These are phyloP conservation scores for Mortierella polycephala DNA, from an alignment of 371 early-diverging fungal species.

Conservation along the genomic window DNA sequence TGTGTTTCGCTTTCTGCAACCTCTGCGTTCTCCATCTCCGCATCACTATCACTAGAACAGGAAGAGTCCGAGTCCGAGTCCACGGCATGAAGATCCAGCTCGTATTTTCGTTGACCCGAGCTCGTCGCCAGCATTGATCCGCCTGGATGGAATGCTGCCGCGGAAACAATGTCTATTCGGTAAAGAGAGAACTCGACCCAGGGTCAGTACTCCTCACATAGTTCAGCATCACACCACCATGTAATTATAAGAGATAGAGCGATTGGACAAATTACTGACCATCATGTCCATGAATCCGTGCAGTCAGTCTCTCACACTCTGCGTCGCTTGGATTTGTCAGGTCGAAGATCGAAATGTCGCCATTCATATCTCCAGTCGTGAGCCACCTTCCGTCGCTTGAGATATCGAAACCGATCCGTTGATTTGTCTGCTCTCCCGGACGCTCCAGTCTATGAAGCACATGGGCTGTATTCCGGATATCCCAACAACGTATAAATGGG, in stretches of 20 bases:
- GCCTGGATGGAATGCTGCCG: slow-evolving; percentile 69
- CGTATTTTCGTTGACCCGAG: slow-evolving; percentile 75
- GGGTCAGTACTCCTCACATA: neutral
- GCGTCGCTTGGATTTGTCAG: slow-evolving; percentile 32
- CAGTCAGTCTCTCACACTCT: slow-evolving; percentile 15
- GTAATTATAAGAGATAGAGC: neutral
- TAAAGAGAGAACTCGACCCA: slow-evolving; percentile 24
- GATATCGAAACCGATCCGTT: slow-evolving; percentile 75
- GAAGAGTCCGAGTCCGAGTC: slow-evolving; percentile 10
- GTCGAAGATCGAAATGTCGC: slow-evolving; percentile 63
- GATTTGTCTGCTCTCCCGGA: slow-evolving; percentile 68
- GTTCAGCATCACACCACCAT: neutral
- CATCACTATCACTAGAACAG: slow-evolving; percentile 17
- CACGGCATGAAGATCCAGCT: slow-evolving; percentile 9
- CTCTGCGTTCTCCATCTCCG: neutral
- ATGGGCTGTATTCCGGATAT: slow-evolving; percentile 74
- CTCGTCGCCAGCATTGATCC: slow-evolving; percentile 68
- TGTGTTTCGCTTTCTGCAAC: too few relatives aligned
- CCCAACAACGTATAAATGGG: slow-evolving; percentile 71
- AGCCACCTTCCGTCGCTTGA: slow-evolving; percentile 67
- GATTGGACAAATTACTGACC: slow-evolving; percentile 3
- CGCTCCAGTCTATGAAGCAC: slow-evolving; percentile 63
- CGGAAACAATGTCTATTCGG: slow-evolving; percentile 61
- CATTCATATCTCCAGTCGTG: slow-evolving; percentile 70
- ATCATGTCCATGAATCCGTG: slow-evolving; percentile 9